Conservation (phyloP, 208 protist genomes). For the Angomonas ambiguus region DNA sequence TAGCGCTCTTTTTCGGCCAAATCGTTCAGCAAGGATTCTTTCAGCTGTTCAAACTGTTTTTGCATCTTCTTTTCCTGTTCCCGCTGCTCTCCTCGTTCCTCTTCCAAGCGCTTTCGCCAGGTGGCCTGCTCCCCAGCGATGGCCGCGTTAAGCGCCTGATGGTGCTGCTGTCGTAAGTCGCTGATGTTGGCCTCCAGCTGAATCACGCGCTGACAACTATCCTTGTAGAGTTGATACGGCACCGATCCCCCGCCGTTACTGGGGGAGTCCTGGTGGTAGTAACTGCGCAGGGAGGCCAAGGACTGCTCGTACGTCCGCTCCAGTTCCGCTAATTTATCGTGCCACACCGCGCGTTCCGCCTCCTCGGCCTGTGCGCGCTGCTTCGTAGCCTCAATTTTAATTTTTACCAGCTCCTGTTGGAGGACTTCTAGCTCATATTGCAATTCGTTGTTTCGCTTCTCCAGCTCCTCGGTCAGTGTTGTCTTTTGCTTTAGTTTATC, state of each 20-base stretch:
- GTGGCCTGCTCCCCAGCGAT: background rate
- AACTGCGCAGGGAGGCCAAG: background rate
- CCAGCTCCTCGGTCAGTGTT: background rate
- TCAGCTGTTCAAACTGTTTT: constrained; percentile 1
- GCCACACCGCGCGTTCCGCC: background rate
- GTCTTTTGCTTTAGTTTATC: background rate
- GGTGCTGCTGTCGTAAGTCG: background rate
- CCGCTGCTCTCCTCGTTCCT: background rate
- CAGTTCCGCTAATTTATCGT: background rate
- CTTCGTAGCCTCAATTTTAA: background rate
- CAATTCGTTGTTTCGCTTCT: background rate
- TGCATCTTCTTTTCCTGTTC: background rate
- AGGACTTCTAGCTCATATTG: background rate
- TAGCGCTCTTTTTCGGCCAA: background rate
- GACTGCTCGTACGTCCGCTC: constrained; percentile 1
- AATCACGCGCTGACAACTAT: background rate
- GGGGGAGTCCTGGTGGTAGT: background rate
- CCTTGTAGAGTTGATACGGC: background rate
- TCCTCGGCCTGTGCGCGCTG: background rate
- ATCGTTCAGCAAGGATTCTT: background rate
- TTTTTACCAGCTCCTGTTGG: background rate
- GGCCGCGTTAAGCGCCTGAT: background rate
- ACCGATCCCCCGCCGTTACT: background rate
- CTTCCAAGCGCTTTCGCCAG: background rate
- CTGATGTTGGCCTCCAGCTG: background rate